These are phyloP conservation scores for Annulohypoxylon stygium DNA, from an alignment of 495 filamentous ascomycete species.

Conservation along the genomic window DNA sequence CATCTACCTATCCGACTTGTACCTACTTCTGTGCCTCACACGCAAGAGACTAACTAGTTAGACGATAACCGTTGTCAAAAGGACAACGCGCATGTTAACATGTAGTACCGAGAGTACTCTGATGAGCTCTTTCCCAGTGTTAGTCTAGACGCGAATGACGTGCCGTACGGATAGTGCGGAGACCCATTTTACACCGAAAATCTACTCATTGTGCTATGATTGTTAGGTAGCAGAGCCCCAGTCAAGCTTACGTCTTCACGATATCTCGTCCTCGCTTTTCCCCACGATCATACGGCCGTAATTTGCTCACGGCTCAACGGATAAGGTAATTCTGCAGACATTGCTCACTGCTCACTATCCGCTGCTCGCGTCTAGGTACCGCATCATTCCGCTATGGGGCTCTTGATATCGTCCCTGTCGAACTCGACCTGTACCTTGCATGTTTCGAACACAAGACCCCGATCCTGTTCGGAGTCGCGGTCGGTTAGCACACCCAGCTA, in stretches of 20 bases:
- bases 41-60: neutral
- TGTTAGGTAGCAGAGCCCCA: slow-evolving; percentile 16
- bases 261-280: slow-evolving; percentile 11
- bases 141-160: slow-evolving; percentile 2
- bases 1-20: neutral
- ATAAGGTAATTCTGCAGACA: neutral
- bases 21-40: slow-evolving; percentile 16
- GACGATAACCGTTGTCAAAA: slow-evolving; percentile 5
- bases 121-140: slow-evolving; percentile 1
- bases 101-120: neutral
- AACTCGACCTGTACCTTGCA: slow-evolving; percentile 9
- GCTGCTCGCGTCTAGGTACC: neutral
- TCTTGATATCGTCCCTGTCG: slow-evolving; percentile 2
- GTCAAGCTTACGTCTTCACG: slow-evolving; percentile 5
- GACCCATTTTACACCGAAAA: slow-evolving; percentile 17
- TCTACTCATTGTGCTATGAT: slow-evolving; percentile 2
- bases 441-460: neutral
- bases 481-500: neutral
- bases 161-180: neutral
- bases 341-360: neutral
- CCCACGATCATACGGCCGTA: slow-evolving; percentile 5
- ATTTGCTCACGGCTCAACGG: neutral
- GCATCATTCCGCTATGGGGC: neutral
- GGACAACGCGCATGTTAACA: neutral
- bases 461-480: slow-evolving; percentile 10